Evolutionary conservation across 257 asterid species (phyloP).

Genomic region (Nicotiana attenuata): DNA sequence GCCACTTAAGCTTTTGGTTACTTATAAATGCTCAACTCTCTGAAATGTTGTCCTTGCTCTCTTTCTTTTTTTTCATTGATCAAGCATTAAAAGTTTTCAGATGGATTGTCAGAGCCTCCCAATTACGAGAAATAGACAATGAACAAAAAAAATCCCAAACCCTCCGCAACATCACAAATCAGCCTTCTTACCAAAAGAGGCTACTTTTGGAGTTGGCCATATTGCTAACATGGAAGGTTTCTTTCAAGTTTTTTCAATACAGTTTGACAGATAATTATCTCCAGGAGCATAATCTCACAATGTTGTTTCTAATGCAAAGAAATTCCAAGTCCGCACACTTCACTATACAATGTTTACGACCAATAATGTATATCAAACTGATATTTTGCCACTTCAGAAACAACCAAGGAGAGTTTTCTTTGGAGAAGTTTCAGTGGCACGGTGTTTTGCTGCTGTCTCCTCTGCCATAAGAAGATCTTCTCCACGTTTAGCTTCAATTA

Average conservation of each 20-base stretch:
- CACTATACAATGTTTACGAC: slow-evolving; percentile 23
- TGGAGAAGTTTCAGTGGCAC: slow-evolving; percentile 81
- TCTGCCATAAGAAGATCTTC: slow-evolving; percentile 88
- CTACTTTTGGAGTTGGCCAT: too few species aligned
- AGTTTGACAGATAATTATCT: background rate
- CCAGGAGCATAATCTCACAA: slow-evolving; percentile 26
- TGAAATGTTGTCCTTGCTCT: background rate
- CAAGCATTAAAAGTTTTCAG: background rate
- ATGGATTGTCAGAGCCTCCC: background rate
- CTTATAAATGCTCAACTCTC: background rate
- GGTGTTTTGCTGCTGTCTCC: slow-evolving; percentile 74
- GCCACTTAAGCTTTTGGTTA: background rate
- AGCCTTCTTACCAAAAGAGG: background rate
- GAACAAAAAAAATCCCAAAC: background rate
- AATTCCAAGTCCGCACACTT: slow-evolving; percentile 18
- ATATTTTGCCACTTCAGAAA: slow-evolving; percentile 35
- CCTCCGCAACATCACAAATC: background rate
- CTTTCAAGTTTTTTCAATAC: background rate
- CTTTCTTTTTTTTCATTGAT: background rate
- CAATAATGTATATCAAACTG: slow-evolving; percentile 5
- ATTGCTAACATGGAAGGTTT: background rate
- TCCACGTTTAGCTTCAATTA: slow-evolving; percentile 65
- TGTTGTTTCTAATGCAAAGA: slow-evolving; percentile 25
- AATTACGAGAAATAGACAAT: background rate
- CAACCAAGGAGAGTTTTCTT: slow-evolving; percentile 63